Evolutionary conservation across 768 basidiomycete species (phyloP).

Genomic region (Pisolithus tinctorius): DNA sequence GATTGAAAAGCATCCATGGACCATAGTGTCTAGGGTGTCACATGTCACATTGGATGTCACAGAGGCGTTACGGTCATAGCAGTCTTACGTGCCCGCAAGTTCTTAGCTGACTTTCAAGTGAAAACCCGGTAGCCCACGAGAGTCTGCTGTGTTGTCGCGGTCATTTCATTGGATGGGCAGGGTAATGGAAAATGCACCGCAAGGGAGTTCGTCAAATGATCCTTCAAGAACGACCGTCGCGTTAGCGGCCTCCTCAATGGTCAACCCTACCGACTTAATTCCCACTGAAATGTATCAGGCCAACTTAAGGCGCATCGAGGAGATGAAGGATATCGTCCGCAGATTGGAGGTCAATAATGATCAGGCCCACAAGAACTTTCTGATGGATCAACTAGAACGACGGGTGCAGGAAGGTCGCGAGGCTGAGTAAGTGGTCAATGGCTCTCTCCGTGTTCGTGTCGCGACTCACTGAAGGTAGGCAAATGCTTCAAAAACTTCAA

Average conservation of each 20-base stretch:
- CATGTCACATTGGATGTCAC: constrained; percentile 1
- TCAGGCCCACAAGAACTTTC: constrained; percentile 30
- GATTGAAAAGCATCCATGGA: too few relatives aligned
- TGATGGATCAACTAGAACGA: constrained; percentile 28
- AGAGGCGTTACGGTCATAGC: not conserved
- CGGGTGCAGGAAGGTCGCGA: constrained; percentile 37
- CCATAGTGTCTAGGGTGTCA: constrained; percentile 7
- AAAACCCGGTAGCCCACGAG: not conserved
- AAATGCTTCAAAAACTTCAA: constrained; percentile 15
- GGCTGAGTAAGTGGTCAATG: constrained; percentile 32
- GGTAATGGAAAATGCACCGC: constrained; percentile 13
- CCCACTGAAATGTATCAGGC: constrained; percentile 16
- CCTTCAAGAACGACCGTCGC: constrained; percentile 10
- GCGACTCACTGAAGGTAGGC: constrained; percentile 10
- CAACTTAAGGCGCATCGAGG: constrained; percentile 19
- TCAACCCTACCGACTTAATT: constrained; percentile 16
- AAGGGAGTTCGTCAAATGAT: not conserved
- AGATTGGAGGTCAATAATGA: constrained; percentile 36
- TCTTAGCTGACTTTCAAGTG: not conserved
- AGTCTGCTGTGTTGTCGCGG: not conserved
- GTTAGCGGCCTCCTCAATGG: constrained; percentile 19
- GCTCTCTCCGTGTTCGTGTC: not conserved
- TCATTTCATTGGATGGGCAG: not conserved
- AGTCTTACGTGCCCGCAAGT: not conserved
- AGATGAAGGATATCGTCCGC: constrained; percentile 22